phyloP scores from a whole-genome alignment of 2,329 filamentous ascomycete genomes.

The Botryotinia calthae region DNA sequence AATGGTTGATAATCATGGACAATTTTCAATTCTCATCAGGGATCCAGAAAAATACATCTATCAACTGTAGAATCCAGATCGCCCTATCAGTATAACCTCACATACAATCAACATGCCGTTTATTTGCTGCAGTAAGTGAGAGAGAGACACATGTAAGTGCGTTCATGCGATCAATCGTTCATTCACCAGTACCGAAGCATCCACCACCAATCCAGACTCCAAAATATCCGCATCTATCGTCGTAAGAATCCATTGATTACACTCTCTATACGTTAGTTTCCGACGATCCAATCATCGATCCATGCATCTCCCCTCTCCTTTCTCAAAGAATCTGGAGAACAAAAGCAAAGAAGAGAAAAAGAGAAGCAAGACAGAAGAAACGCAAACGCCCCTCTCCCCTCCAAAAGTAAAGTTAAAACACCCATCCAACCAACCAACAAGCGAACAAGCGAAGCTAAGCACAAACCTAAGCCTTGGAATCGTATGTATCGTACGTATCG shows the following conservation, averaged over 20 bases:
- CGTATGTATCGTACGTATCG: background rate
- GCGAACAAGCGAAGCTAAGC: background rate
- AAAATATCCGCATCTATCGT: no score
- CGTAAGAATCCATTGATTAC: no score
- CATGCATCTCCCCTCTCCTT: no score
- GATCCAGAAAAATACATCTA: background rate
- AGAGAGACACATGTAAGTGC: no score
- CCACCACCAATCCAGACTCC: no score
- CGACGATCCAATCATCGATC: no score
- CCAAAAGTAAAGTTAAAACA: no score
- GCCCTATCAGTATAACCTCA: background rate
- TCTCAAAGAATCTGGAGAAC: background rate
- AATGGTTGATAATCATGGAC: background rate
- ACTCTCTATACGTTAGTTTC: no score
- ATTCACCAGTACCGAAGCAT: no score
- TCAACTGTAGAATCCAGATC: background rate
- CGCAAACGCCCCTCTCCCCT: no score
- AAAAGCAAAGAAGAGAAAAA: background rate
- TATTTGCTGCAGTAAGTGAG: background rate
- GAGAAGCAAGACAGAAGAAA: no score
- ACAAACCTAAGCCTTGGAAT: background rate
- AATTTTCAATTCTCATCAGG: background rate
- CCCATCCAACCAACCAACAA: background rate
- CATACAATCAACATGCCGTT: fast-evolving
- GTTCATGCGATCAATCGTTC: no score